Conservation (phyloP, 1,139 yeast species). For the Blastobotrys aristatus region DNA sequence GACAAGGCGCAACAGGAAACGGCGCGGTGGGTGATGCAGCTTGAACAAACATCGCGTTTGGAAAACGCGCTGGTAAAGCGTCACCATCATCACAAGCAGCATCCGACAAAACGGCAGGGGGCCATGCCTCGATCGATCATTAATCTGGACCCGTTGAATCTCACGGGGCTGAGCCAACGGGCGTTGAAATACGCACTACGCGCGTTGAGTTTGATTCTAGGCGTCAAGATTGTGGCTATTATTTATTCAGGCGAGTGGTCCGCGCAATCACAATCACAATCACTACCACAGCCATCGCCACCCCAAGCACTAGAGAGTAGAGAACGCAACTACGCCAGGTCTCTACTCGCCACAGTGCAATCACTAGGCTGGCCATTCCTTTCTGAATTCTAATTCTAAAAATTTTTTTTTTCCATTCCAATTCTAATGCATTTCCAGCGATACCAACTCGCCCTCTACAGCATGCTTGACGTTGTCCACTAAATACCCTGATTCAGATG, state of each 20-base stretch:
- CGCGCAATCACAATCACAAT: not conserved
- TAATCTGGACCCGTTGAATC: conserved; percentile 27
- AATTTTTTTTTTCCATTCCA: no score
- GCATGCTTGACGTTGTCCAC: conserved; percentile 31
- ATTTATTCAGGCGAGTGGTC: conserved; percentile 1
- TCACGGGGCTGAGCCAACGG: conserved; percentile 15
- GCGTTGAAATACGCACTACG: conserved; percentile 20
- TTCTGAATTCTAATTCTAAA: no score
- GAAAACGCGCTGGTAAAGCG: conserved; percentile 20
- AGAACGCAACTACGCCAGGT: not conserved
- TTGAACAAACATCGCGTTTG: conserved; percentile 25
- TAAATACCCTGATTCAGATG: conserved; percentile 34
- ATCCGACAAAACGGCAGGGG: not conserved
- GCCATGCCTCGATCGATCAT: conserved; percentile 24
- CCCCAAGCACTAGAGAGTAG: no score
- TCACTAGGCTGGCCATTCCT: conserved; percentile 6
- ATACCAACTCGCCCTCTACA: conserved; percentile 29
- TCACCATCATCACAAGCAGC: not conserved
- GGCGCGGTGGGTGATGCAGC: conserved; percentile 28
- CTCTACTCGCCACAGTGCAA: not conserved
- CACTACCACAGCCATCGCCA: not conserved
- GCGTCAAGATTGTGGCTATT: conserved; percentile 19
- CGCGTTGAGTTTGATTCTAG: conserved; percentile 21
- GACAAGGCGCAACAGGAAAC: conserved; percentile 25
- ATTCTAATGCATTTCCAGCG: not conserved